Percentiles rank a stretch among this genome's conserved stretches.
These are phyloP conservation scores for Rutstroemia sp. DNA, from an alignment of 2,329 filamentous ascomycete genomes.

Conservation along the genomic window DNA sequence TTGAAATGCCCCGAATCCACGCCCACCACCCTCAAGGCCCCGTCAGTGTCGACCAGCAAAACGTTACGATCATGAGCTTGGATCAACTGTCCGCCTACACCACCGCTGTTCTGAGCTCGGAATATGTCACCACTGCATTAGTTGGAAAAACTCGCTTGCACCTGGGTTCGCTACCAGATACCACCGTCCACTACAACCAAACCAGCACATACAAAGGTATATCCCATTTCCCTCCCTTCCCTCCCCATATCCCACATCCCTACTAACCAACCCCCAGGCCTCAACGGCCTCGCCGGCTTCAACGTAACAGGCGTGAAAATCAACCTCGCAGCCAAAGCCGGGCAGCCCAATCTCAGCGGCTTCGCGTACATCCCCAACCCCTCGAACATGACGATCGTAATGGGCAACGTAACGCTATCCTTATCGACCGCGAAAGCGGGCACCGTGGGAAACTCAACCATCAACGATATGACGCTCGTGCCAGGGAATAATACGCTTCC, in stretches of 20 bases:
- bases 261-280: slow-evolving; percentile 32
- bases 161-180: slow-evolving; percentile 41
- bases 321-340: slow-evolving; percentile 30
- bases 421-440: slow-evolving; percentile 35
- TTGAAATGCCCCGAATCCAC: slow-evolving; percentile 27
- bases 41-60: slow-evolving; percentile 39
- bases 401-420: slow-evolving; percentile 51
- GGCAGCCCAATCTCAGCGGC: slow-evolving; percentile 47
- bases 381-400: slow-evolving; percentile 45
- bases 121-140: slow-evolving; percentile 42
- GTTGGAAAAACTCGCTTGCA: slow-evolving; percentile 45
- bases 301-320: slow-evolving; percentile 41
- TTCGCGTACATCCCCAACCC: slow-evolving; percentile 52
- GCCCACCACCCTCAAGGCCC: slow-evolving; percentile 27
- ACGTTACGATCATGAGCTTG: slow-evolving; percentile 35
- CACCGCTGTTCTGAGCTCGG: slow-evolving; percentile 38
- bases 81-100: slow-evolving; percentile 32
- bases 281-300: slow-evolving; percentile 49
- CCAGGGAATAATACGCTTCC: slow-evolving; percentile 47
- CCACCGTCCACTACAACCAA: slow-evolving; percentile 47
- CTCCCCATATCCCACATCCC: neutral
- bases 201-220: slow-evolving; percentile 49
- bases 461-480: slow-evolving; percentile 42
- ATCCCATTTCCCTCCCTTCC: neutral
- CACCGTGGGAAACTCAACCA: slow-evolving; percentile 40